phyloP scores from a whole-genome alignment of 371 early-diverging fungal species.

The Lichtheimia ramosa region DNA sequence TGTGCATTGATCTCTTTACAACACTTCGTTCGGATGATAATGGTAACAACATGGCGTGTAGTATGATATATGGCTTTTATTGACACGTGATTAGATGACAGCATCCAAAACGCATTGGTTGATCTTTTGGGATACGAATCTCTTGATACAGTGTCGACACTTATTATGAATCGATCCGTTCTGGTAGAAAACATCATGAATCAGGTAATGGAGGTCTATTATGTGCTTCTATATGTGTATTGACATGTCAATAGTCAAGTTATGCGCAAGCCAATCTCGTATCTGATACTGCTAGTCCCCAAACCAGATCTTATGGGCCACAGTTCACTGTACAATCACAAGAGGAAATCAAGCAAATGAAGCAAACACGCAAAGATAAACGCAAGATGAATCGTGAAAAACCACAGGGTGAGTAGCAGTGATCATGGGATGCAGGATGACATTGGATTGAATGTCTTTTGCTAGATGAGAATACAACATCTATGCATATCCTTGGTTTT shows the following conservation, averaged over 20 bases:
- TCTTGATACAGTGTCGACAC: conserved; percentile 62
- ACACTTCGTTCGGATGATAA: conserved; percentile 51
- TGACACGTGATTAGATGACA: conserved; percentile 43
- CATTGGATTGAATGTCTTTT: too few species aligned
- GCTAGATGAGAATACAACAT: conserved; percentile 45
- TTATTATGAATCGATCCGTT: conserved; percentile 48
- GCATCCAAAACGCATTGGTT: conserved; percentile 64
- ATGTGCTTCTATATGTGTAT: too few species aligned
- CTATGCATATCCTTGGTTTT: conserved; percentile 57
- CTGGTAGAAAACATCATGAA: conserved; percentile 55
- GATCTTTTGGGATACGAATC: conserved; percentile 80
- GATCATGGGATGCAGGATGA: too few species aligned
- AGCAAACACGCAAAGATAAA: conserved; percentile 68
- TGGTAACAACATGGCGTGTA: conserved; percentile 16
- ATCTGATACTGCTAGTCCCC: background rate
- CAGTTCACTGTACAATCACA: conserved; percentile 76
- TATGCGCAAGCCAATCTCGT: background rate
- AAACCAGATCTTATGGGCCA: conserved; percentile 40
- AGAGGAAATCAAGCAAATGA: conserved; percentile 63
- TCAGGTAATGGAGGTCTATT: conserved; percentile 22
- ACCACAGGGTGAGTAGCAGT: conserved; percentile 12
- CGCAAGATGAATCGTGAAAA: conserved; percentile 54
- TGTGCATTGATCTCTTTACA: conserved; percentile 60
- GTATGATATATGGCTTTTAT: too few species aligned
- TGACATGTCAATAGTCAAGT: background rate